Evolutionary conservation across 208 protist species (phyloP), one percentile per base, ranked within the genome.

Genomic region (Porcisia deanei): DNA sequence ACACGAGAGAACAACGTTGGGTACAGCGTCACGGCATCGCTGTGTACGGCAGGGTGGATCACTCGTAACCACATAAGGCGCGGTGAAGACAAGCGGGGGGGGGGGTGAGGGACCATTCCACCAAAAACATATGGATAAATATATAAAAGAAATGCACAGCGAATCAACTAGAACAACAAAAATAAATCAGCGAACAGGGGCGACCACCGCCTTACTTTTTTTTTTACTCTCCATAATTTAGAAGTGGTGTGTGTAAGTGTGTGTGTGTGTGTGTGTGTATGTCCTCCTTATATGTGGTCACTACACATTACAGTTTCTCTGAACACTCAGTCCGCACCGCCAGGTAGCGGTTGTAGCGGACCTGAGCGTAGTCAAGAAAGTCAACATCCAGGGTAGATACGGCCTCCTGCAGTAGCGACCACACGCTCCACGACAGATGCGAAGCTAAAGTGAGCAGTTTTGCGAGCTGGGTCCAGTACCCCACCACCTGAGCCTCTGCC

Each of bases 321-420:
- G 82, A 79, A 78, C 87, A 95, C 53, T 69, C 83, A 3, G 85
- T 77, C 10, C 86, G 88, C 34, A 90, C 94, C 45, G 89, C 87
- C 14, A 90, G 20, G 82, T 92, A 95, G n/a, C 93, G 90, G 25
- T 41, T 68, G 61, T 91, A 85, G 54, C 94, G 91, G 25, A 79
- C 47, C 47, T 88, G 84, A 3, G 85, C 85, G 82, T 97, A 98
- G 37, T 89, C 77, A 4, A 97, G 75, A 58, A 97, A 98, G 76
- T 98, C 91, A 8, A 98, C 89, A 49, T 98, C 92, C 18, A 97
- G 71, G 12, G 67, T 70, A n/a, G 93, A 97, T 8, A 97, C 87
- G 8, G 91, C 89, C 78, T 94, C 94, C 84, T 98, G 95, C 47
- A 98, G 73, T 63, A 98, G 71, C 1, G 92, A 87, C 94, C 95